Conservation (phyloP, 495 filamentous ascomycete genomes). For the Pyrenula massariospora region DNA sequence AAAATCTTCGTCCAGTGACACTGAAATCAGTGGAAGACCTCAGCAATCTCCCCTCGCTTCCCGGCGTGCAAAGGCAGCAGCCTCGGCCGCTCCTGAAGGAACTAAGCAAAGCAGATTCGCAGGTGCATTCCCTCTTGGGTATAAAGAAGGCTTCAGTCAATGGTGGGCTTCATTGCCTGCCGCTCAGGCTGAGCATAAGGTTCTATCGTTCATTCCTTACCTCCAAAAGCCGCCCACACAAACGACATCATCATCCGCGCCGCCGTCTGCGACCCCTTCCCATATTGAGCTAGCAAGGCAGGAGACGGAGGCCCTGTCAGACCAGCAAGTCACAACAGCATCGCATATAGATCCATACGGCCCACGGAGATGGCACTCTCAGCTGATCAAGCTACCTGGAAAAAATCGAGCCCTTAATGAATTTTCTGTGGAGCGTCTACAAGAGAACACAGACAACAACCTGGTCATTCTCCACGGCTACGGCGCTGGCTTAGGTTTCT, state of each 20-base stretch:
- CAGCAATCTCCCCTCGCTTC: constrained; percentile 41
- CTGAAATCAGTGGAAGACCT: constrained; percentile 20
- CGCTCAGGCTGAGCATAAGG: constrained; percentile 77
- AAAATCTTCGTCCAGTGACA: constrained; percentile 6
- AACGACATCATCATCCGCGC: constrained; percentile 39
- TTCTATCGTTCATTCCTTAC: constrained; percentile 79
- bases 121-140: constrained; percentile 69
- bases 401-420: constrained; percentile 83
- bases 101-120: constrained; percentile 16
- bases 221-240: constrained; percentile 63
- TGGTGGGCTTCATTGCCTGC: constrained; percentile 85
- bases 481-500: constrained; percentile 90
- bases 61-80: constrained; percentile 31
- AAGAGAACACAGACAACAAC: constrained; percentile 64
- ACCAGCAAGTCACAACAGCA: constrained; percentile 26
- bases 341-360: constrained; percentile 70
- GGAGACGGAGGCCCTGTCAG: constrained; percentile 8
- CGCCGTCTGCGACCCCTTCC: constrained; percentile 28
- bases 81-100: constrained; percentile 10
- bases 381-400: constrained; percentile 72
- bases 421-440: constrained; percentile 75
- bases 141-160: constrained; percentile 83
- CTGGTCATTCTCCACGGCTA: constrained; percentile 98
- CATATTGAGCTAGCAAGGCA: constrained; percentile 25
- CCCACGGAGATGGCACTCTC: constrained; percentile 73